Evolutionary conservation across 345 rosid genomes (phyloP), one percentile per base, ranked within the genome.

Genomic region (Populus alba): DNA sequence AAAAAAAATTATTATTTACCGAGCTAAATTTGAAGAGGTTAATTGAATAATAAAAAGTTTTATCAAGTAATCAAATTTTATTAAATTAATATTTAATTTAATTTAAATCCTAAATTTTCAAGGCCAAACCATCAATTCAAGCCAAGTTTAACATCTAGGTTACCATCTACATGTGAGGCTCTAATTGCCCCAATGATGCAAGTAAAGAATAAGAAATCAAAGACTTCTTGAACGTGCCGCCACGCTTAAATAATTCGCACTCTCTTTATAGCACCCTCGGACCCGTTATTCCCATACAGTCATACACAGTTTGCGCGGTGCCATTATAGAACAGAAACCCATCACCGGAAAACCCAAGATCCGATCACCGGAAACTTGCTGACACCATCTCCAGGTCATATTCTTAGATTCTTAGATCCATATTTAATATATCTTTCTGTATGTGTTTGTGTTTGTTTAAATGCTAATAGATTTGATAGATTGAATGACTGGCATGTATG

Each of bases 331-430:
- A 57, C 11, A 8, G 23, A 66, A 27, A 23, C 37, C 6, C 49
- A 9, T 67, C 70, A 27, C 78, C 53, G 73, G 17, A 6, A n/a
- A 8, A 7, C 53, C 35, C 23, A 2, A 55, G 59, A 18, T 11
- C 49, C 55, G 9, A 67, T 35, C 53, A 8, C 23, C 18, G 20
- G 61, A 12, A 35, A 17, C 43, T 10, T 39, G 29, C 41, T 23
- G 15, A 10, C 61, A 17, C 27, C 47, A 15, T 9, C 72, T 25
- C 72, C 72, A 67, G 78, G 72, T 76, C 10, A 18, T 53, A n/a
- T 16, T 75, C 68, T 66, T 41, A 66, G 62, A n/a, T 16, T 75
- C 68, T 66, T 41, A 66, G 62, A 75, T 65, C 71, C 61, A 13
- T 66, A 9, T 33, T n/a, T 37, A 63, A 13, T 11, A 0, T 1